Evolutionary conservation across 352 stramenopile species (phyloP).

Genomic region (Phytophthora vignae): DNA sequence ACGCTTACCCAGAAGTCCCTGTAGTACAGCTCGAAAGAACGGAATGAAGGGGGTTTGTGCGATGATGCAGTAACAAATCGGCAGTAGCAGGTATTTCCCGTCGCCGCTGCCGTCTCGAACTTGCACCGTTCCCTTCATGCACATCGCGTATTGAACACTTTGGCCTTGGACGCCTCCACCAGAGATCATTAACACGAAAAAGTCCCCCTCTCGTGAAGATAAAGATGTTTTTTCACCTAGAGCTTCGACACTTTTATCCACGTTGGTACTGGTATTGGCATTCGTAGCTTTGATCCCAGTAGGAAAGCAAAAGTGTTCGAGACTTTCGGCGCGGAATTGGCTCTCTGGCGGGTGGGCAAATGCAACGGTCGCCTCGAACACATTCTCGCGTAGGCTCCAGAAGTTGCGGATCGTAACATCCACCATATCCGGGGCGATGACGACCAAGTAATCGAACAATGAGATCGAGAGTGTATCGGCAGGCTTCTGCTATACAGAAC

Average conservation of each 20-base stretch:
- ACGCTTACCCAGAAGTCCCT: conserved; percentile 43
- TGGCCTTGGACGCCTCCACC: conserved; percentile 57
- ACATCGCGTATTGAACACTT: conserved; percentile 64
- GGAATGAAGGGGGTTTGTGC: conserved; percentile 51
- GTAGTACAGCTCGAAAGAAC: conserved; percentile 50
- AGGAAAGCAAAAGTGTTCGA: conserved; percentile 83
- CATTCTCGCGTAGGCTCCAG: conserved; percentile 49
- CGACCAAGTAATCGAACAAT: conserved; percentile 57
- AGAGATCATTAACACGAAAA: conserved; percentile 67
- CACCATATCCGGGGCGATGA: conserved; percentile 54
- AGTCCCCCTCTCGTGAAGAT: conserved; percentile 23
- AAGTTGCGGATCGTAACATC: conserved; percentile 56
- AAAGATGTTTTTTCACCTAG: neutral
- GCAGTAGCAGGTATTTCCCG: conserved; percentile 21
- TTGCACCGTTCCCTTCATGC: conserved; percentile 49
- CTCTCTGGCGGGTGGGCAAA: conserved; percentile 71
- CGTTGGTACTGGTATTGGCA: neutral
- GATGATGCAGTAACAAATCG: conserved; percentile 64
- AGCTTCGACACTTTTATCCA: neutral
- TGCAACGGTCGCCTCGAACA: conserved; percentile 65
- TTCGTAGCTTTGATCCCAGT: conserved; percentile 24
- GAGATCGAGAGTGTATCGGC: neutral
- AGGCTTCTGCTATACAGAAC: conserved; percentile 8
- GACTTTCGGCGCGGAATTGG: conserved; percentile 74
- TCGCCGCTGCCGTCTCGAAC: conserved; percentile 25